Evolutionary conservation across 352 stramenopile species (phyloP).

Genomic region (Pythium folliculosum): DNA sequence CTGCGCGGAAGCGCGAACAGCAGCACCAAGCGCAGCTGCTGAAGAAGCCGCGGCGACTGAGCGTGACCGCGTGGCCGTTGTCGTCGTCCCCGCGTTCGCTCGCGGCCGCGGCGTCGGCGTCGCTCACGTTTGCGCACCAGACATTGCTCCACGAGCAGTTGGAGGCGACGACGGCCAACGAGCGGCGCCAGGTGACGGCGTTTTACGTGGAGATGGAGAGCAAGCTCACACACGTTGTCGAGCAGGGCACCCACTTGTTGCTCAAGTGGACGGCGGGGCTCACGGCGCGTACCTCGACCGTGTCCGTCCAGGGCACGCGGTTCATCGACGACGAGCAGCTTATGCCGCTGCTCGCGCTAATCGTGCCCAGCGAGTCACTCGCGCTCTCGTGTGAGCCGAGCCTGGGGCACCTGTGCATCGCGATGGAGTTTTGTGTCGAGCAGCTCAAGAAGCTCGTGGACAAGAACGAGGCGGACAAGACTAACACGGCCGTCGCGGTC

Average conservation of each 20-base stretch:
- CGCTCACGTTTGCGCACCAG: conserved; percentile 55
- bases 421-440: conserved; percentile 67
- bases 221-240: conserved; percentile 47
- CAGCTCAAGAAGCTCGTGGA: conserved; percentile 33
- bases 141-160: conserved; percentile 67
- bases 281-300: conserved; percentile 35
- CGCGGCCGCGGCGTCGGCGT: conserved; percentile 35
- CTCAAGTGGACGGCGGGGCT: conserved; percentile 55
- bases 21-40: conserved; percentile 29
- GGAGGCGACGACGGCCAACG: conserved; percentile 32
- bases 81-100: conserved; percentile 39
- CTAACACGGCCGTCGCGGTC: neutral
- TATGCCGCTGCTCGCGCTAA: conserved; percentile 48
- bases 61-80: conserved; percentile 30
- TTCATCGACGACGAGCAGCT: conserved; percentile 63
- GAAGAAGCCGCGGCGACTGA: conserved; percentile 33
- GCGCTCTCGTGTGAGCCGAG: conserved; percentile 50
- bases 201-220: conserved; percentile 57
- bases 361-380: conserved; percentile 46
- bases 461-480: neutral
- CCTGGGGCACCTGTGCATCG: conserved; percentile 56
- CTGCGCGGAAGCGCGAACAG: conserved; percentile 22
- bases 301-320: conserved; percentile 49
- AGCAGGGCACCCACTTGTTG: conserved; percentile 45
- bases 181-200: conserved; percentile 37